A percentile compares a stretch with the other conserved stretches of the same genome.
phyloP scores from a whole-genome alignment of 768 basidiomycete genomes.

The Stropharia rugosoannulata region DNA sequence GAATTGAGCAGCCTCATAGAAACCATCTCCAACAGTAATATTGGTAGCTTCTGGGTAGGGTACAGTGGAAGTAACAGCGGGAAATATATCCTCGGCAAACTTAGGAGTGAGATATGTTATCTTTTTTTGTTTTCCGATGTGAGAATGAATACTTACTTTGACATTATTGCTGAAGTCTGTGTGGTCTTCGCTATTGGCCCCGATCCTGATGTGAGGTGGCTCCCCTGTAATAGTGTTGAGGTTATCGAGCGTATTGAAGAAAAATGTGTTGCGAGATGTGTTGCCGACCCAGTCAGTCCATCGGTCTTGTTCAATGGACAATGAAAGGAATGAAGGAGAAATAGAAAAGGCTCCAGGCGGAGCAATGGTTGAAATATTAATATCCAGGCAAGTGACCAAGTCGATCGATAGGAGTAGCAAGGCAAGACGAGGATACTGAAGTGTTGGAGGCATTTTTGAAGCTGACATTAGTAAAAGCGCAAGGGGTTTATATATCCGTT shows the following conservation, averaged over 20 bases:
- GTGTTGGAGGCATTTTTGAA: background rate
- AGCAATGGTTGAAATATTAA: constrained; percentile 39
- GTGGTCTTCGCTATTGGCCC: constrained; percentile 57
- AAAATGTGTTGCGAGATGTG: constrained; percentile 53
- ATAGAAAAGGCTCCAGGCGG: constrained; percentile 36
- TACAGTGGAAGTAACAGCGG: constrained; percentile 41
- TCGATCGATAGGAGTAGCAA: constrained; percentile 10
- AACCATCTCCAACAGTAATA: constrained; percentile 58
- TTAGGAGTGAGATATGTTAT: constrained; percentile 13
- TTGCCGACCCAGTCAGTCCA: constrained; percentile 69
- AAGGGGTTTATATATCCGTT: background rate
- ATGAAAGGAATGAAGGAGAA: constrained; percentile 50
- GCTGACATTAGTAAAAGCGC: background rate
- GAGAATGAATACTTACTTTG: constrained; percentile 31
- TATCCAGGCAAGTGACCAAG: constrained; percentile 21
- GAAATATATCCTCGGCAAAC: constrained; percentile 51
- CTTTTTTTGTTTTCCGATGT: background rate
- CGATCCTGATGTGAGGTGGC: constrained; percentile 58
- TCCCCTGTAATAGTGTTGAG: constrained; percentile 48
- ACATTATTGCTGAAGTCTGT: constrained; percentile 52
- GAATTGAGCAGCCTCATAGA: constrained; percentile 50
- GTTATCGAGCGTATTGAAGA: constrained; percentile 59
- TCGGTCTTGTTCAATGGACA: constrained; percentile 71
- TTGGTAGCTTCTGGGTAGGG: constrained; percentile 69
- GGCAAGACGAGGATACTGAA: background rate